Evolutionary conservation across 1,139 yeast genomes (phyloP).

Genomic region (Magnusiomyces fungicola): DNA sequence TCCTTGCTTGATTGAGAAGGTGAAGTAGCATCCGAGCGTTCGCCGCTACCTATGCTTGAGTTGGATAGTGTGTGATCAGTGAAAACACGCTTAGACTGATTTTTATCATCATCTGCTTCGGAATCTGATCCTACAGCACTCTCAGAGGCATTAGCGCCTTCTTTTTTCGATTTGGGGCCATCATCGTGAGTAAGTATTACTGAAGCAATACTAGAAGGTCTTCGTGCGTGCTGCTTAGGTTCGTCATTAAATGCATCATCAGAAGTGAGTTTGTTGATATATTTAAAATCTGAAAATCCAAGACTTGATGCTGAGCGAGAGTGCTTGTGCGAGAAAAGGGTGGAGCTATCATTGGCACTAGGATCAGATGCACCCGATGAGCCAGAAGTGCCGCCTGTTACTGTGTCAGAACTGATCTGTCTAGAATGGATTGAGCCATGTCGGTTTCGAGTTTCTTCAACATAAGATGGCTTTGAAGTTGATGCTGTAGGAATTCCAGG

Average conservation of each 20-base stretch:
- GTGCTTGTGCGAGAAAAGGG: slow-evolving; percentile 3
- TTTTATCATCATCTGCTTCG: slow-evolving; percentile 4
- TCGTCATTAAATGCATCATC: slow-evolving; percentile 2
- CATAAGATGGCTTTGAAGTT: slow-evolving; percentile 12
- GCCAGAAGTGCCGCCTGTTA: slow-evolving; percentile 3
- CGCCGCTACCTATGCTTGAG: not conserved
- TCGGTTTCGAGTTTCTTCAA: slow-evolving; percentile 13
- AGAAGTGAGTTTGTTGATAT: slow-evolving; percentile 10
- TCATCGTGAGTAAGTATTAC: not conserved
- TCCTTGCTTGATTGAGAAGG: not conserved
- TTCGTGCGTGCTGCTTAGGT: not conserved
- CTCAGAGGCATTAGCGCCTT: too few relatives aligned
- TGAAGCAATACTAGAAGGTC: slow-evolving; percentile 1
- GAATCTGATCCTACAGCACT: too few relatives aligned
- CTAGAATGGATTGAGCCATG: slow-evolving; percentile 12
- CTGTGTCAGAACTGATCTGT: slow-evolving; percentile 12
- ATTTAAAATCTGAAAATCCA: slow-evolving; percentile 13
- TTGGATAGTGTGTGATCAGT: slow-evolving; percentile 16
- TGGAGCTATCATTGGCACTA: slow-evolving; percentile 2
- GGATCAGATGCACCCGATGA: not conserved
- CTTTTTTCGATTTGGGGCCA: too few relatives aligned
- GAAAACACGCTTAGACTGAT: slow-evolving; percentile 16
- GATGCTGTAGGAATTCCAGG: not conserved
- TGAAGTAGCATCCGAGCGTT: not conserved
- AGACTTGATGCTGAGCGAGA: slow-evolving; percentile 11